Evolutionary conservation across 495 filamentous ascomycete species (phyloP), one percentile per base, ranked within the genome.

Genomic region (Aspergillus sclerotiicarbonarius): DNA sequence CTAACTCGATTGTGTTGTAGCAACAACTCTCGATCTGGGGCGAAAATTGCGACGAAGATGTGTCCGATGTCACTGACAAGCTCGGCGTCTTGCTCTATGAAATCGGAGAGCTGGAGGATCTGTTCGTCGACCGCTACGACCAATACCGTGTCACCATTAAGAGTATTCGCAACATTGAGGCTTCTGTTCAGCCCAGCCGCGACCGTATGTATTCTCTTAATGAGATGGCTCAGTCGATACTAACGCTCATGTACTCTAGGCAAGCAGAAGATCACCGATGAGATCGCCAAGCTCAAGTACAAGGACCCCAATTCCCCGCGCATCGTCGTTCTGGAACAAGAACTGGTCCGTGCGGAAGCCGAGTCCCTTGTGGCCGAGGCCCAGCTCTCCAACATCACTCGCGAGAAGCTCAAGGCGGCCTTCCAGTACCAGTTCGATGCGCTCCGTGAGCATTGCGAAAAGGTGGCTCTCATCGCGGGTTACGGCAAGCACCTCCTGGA

Each of bases 11-110:
- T 25, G 15, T 37, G 9, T 15, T 16, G 20, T 67, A 96, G 91
- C 91, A 96, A 89, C 95, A 98, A 89, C 82, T 98, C 37, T 98
- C 95, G 37, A 85, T 97, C 74, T 98, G 94, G 94, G 94, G 94
- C 62, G 94, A 98, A 71, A 86, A 82, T 54, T 92, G 91, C 71
- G 94, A 98, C 66, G 94, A 98, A 61, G 95, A 98, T 65, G 95
- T 98, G 35, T 97, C 93, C 58, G 94, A 98, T 76, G 90, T 98
- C 63, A 98, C 94, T 39, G 94, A 98, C 79, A 98, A 98, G 82
- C 85, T 98, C 58, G 94, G 94, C 64, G 94, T 98, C 49, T 76
- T 98, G 63, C 89, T 96, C 67, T 98, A 98, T 79, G 94, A 98
- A 73, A 93, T 98, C 65, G 94, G 93, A 68, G 95, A 98, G 77